Percentiles rank a stretch among this genome's conserved stretches.
phyloP scores from a whole-genome alignment of 768 basidiomycete genomes.

The Mycena chlorophos region DNA sequence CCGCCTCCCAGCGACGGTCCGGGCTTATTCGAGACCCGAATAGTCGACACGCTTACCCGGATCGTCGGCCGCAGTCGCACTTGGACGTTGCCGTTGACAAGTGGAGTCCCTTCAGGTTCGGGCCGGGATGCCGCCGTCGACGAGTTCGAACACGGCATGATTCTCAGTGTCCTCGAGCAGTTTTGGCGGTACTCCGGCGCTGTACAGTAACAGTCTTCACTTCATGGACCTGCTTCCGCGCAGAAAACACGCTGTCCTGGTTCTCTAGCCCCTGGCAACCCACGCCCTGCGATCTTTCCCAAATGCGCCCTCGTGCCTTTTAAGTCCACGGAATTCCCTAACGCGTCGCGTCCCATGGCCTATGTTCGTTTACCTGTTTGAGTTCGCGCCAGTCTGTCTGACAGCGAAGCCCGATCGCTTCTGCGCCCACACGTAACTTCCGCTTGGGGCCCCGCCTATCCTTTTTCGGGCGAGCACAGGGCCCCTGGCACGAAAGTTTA shows the following conservation, averaged over 20 bases:
- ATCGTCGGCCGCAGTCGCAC: constrained; percentile 15
- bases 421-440: not conserved
- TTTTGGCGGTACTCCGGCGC: constrained; percentile 28
- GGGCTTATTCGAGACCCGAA: not conserved
- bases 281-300: not conserved
- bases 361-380: not conserved
- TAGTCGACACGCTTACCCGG: constrained; percentile 10
- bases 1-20: not conserved
- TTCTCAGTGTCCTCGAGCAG: constrained; percentile 40
- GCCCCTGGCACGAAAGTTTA: not conserved
- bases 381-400: too few relatives aligned
- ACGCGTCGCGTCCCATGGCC: not conserved
- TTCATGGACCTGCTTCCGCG: not conserved
- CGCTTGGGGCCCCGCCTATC: not conserved
- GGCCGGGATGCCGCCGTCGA: constrained; percentile 28
- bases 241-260: not conserved
- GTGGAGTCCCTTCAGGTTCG: not conserved
- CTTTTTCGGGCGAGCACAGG: not conserved
- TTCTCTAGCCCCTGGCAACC: not conserved
- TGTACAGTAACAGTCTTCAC: not conserved
- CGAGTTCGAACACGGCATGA: constrained; percentile 40
- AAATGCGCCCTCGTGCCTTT: not conserved
- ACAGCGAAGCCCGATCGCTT: not conserved
- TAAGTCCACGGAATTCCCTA: not conserved
- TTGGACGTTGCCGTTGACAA: not conserved